Base-by-base conservation (phyloP, 257 asterid genomes). In the Solanum medicagineum region DNA sequence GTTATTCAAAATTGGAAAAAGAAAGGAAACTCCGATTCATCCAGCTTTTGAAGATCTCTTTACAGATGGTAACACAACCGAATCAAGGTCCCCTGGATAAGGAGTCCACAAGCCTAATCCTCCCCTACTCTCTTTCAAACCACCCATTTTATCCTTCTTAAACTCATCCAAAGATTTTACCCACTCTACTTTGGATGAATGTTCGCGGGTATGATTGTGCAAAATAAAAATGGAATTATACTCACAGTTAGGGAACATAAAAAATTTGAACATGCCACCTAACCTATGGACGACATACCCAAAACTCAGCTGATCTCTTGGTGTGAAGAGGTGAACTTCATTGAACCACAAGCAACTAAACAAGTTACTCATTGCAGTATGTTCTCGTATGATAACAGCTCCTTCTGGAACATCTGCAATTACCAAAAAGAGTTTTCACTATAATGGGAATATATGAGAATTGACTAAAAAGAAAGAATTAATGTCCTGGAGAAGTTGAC, bases 291-390 rank as follows among this genome's bases (percentile, higher is more conserved):
- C 98, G 10, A 94, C 97, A 63, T 95, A 97, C 55, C 99, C 99
- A 63, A 96, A 96, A 89, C 99, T 95, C 71, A 96, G 93, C 92
- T 96, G 99, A 88, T 96, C 99, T 89, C 99, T 92, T 3, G 99
- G 99, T 10, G 98, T 97, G 71, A 95, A 91, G 85, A 95, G 97
- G 88, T 97, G 89, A 69, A 97, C 99, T 91, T 97, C 99, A 11
- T 97, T 95, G 94, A 94, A 97, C 99, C 99, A 96, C 84, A 96
- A 90, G 93, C 99, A 96, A 87, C 98, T 95, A 81, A 95, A 94
- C 86, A 96, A 92, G 85, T 96, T 94, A 83, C 90, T 96, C 85
- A 94, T 44, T 4, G 93, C 89, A 16, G 98, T 93, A 62, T 97
- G 98, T 84, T 97, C 98, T 3, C 99, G 95, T 47, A 97, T 89